Evolutionary conservation across 1,139 yeast genomes (phyloP), one percentile per base, ranked within the genome.

Genomic region (Suhomyces atakaporum): DNA sequence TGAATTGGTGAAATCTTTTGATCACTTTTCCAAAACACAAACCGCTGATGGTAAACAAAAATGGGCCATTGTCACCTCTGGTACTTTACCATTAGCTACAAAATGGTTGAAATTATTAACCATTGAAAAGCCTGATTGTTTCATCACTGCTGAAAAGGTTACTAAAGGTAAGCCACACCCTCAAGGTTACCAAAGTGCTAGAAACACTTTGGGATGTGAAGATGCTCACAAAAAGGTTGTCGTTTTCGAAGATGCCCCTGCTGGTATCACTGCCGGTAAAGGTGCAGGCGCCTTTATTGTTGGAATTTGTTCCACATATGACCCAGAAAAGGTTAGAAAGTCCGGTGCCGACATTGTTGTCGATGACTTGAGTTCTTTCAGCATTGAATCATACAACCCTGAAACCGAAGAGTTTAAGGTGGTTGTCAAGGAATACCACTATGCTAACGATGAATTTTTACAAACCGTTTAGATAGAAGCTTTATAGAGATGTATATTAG

Each of bases 11-110:
- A 72, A 77, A 52, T 63, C 75, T 10, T 71, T 84, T 42, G 76
- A 71, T 49, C 49, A 65, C 31, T 57, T 51, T 39, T 69, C 76
- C 35, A 67, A 48, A 49, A 51, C 54, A 34, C 38, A 58, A 62
- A 78, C 73, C 54, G 74, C 60, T 44, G 61, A 60, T 56, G 66
- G 67, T 43, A 43, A 62, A 49, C 77, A 71, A 56, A 68, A 77
- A 59, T 84, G 90, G 89, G 90, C 89, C 43, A 84, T 86, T 55
- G 95, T 86, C 43, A 86, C 95, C 24, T 81, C 89, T 27, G 95
- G 95, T 49, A 82, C 92, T 40, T 69, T 73, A 49, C 83, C 79
- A 29, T 74, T 86, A 68, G 95, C 95, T 36, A 69, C 81, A 47
- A 79, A 82, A 52, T 87, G 95, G 94, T 79, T 86, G 56, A 73